phyloP scores from a whole-genome alignment of 2,329 filamentous ascomycete species.

The Mariannaea sp. region DNA sequence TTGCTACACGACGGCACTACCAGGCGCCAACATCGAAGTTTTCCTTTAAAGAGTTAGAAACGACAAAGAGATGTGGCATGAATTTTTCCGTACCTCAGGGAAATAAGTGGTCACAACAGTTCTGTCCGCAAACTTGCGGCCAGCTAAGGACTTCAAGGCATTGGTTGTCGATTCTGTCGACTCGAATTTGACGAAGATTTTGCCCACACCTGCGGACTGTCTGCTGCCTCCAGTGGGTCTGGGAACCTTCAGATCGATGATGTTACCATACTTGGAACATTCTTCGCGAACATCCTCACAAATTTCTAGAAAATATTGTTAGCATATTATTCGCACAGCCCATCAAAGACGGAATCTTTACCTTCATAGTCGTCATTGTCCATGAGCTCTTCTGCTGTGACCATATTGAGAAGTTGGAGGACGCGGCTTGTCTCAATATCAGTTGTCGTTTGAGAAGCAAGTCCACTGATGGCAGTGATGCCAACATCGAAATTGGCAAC shows the following conservation, averaged over 20 bases:
- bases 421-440: constrained; percentile 83
- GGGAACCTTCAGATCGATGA: constrained; percentile 91
- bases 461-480: constrained; percentile 96
- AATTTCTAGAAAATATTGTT: constrained; percentile 71
- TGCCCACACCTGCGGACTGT: constrained; percentile 88
- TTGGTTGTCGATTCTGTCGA: constrained; percentile 76
- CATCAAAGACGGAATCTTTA: constrained; percentile 46
- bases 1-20: constrained; percentile 52
- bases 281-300: constrained; percentile 93
- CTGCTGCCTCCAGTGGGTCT: constrained; percentile 82
- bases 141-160: constrained; percentile 86
- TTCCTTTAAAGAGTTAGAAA: constrained; percentile 63
- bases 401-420: constrained; percentile 96
- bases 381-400: constrained; percentile 91
- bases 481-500: constrained; percentile 91
- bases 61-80: not conserved
- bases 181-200: constrained; percentile 97
- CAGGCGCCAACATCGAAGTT: constrained; percentile 93
- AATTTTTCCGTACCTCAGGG: constrained; percentile 69
- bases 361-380: constrained; percentile 96
- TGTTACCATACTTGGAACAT: constrained; percentile 84
- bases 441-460: constrained; percentile 83
- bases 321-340: constrained; percentile 33
- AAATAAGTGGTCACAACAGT: constrained; percentile 98
- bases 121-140: constrained; percentile 92